These are phyloP conservation scores for Solanum bulbocastanum DNA, from an alignment of 257 asterid genomes.

Conservation along the genomic window DNA sequence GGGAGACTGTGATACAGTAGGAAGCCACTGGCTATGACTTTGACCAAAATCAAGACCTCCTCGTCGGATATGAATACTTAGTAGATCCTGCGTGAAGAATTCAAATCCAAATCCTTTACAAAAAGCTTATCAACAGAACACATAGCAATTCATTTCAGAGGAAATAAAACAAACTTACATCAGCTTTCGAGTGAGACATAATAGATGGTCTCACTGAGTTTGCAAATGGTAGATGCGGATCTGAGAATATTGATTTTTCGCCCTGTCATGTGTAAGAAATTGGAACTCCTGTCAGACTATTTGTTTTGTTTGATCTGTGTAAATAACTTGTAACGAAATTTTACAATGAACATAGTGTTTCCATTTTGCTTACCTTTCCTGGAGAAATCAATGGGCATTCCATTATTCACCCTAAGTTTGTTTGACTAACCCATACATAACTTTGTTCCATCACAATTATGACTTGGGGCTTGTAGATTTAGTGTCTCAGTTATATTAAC, in stretches of 20 bases:
- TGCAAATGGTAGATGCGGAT: conserved; percentile 53
- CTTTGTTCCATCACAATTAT: background rate
- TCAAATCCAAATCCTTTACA: background rate
- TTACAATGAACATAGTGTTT: background rate
- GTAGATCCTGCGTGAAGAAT: conserved; percentile 50
- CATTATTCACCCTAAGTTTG: background rate
- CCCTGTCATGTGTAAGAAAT: conserved; percentile 25
- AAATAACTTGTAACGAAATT: background rate
- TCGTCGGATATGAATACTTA: conserved; percentile 59
- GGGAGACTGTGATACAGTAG: conserved; percentile 74
- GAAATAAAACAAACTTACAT: conserved; percentile 26
- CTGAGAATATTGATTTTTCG: conserved; percentile 47
- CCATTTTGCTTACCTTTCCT: background rate
- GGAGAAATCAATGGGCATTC: background rate
- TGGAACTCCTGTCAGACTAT: background rate
- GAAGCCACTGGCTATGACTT: conserved; percentile 86
- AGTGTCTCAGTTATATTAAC: background rate
- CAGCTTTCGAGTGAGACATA: conserved; percentile 63
- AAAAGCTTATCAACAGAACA: background rate
- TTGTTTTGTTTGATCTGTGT: background rate
- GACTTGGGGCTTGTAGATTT: background rate
- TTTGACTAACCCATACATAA: background rate
- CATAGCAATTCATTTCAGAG: background rate
- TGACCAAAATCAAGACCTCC: conserved; percentile 78
- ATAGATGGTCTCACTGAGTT: conserved; percentile 50